phyloP scores from a whole-genome alignment of 331 rosid genomes.

The Erythrophleum ivorense region DNA sequence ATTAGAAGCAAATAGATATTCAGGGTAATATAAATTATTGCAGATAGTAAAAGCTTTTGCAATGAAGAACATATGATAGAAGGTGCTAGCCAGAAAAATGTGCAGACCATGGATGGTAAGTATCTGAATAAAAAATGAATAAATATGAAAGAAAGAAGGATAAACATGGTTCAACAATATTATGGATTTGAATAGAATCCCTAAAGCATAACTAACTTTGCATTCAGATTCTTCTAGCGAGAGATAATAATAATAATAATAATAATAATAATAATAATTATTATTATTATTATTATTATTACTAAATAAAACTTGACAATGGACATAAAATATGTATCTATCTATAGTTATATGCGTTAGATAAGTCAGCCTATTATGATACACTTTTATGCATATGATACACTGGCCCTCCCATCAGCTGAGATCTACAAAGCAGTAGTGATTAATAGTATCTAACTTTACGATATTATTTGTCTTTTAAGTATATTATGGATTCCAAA shows the following conservation, averaged over 20 bases:
- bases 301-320: background rate
- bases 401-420: background rate
- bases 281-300: no score
- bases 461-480: background rate
- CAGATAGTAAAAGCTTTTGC: background rate
- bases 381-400: background rate
- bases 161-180: background rate
- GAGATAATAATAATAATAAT: background rate
- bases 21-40: background rate
- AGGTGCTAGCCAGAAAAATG: conserved; percentile 1
- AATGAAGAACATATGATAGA: background rate
- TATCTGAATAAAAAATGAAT: background rate
- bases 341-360: background rate
- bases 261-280: background rate
- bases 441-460: background rate
- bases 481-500: background rate
- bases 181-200: background rate
- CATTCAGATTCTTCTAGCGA: background rate
- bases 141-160: background rate
- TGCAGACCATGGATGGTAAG: background rate
- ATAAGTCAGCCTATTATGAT: background rate
- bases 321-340: background rate
- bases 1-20: background rate
- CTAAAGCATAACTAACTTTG: background rate
- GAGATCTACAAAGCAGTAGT: background rate